Conservation (phyloP, 441 rosid species). For the Populus hybrid region DNA sequence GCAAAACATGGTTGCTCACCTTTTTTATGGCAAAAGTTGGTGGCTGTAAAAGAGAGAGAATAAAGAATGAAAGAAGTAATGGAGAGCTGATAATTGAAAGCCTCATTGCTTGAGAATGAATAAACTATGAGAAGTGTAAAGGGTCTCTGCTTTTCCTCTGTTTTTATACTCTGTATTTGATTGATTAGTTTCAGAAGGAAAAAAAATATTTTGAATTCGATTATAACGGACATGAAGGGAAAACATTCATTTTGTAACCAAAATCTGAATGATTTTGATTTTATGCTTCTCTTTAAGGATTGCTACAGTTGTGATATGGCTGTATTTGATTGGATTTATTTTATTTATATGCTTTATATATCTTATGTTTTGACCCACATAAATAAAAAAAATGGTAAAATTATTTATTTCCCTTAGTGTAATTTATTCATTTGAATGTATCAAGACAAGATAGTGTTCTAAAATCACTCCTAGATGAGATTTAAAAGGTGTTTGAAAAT, state of each 20-base stretch:
- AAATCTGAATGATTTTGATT: not conserved
- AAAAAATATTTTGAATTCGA: not conserved
- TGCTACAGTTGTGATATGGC: not conserved
- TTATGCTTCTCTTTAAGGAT: not conserved
- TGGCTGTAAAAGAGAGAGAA: conserved; percentile 34
- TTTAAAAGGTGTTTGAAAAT: too few species aligned
- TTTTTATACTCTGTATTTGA: conserved; percentile 21
- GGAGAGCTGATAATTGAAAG: conserved; percentile 21
- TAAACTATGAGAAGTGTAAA: not conserved
- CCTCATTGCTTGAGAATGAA: conserved; percentile 25
- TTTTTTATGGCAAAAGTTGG: conserved; percentile 45
- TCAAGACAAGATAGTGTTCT: too few species aligned
- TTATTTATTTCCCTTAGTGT: too few species aligned
- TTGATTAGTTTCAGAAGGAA: conserved; percentile 3
- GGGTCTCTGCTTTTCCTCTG: conserved; percentile 26
- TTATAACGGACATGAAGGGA: not conserved
- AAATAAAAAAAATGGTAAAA: too few species aligned
- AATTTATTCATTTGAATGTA: too few species aligned
- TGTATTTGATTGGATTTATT: not conserved
- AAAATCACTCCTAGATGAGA: accelerated
- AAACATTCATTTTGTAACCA: conserved; percentile 1
- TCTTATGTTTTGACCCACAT: not conserved
- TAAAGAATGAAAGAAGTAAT: conserved; percentile 25
- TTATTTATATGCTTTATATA: not conserved
- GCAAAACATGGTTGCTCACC: conserved; percentile 26